phyloP scores from a whole-genome alignment of 2,329 filamentous ascomycete genomes.

The Fusarium mangiferae region DNA sequence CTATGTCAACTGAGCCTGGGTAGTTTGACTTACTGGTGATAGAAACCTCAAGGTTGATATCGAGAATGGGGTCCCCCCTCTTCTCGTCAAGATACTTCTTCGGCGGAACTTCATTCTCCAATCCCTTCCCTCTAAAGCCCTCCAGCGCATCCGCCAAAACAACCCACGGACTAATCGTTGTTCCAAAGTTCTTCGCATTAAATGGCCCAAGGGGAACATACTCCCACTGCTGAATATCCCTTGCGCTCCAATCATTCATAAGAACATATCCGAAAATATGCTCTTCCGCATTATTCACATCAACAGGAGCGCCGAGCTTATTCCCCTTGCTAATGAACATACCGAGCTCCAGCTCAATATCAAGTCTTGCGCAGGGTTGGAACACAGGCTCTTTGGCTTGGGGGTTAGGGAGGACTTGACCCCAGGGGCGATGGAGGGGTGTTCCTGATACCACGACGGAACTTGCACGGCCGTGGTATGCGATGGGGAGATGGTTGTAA shows the following conservation, averaged over 20 bases:
- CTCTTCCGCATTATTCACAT: constrained; percentile 72
- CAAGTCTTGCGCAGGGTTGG: constrained; percentile 69
- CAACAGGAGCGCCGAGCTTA: constrained; percentile 71
- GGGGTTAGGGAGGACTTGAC: constrained; percentile 70
- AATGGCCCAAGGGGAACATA: constrained; percentile 71
- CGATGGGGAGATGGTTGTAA: constrained; percentile 83
- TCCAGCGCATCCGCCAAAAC: constrained; percentile 68
- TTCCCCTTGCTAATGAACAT: constrained; percentile 77
- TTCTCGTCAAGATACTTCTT: constrained; percentile 66
- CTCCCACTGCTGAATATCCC: constrained; percentile 70
- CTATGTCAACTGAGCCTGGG: rapidly evolving
- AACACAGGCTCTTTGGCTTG: constrained; percentile 63
- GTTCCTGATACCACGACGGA: constrained; percentile 81
- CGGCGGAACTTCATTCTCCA: constrained; percentile 48
- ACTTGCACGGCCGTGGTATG: constrained; percentile 81
- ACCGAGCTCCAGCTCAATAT: constrained; percentile 82
- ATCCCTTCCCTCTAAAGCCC: constrained; percentile 32
- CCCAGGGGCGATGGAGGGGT: constrained; percentile 75
- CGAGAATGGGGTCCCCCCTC: constrained; percentile 48
- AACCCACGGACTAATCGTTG: constrained; percentile 70
- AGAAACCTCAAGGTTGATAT: constrained; percentile 52
- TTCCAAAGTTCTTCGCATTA: constrained; percentile 70
- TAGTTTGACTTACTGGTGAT: constrained; percentile 49
- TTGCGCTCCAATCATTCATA: constrained; percentile 72
- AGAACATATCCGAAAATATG: constrained; percentile 76